phyloP scores from a whole-genome alignment of 257 asterid species.

The Solanum piurae region DNA sequence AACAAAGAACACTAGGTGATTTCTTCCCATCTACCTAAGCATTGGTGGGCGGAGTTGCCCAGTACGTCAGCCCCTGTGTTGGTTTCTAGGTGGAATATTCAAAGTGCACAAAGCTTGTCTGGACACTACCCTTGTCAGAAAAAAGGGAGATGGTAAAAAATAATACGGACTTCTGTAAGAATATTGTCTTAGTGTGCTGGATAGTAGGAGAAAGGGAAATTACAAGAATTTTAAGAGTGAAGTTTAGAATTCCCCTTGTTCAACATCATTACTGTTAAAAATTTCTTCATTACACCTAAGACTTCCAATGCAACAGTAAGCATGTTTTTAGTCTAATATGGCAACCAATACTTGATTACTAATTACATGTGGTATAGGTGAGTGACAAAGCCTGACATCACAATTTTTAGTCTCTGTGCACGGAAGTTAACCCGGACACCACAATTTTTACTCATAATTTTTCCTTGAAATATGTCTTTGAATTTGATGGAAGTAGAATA shows the following conservation, averaged over 20 bases:
- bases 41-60: not conserved
- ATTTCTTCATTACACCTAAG: not conserved
- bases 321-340: not conserved
- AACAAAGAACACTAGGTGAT: not conserved
- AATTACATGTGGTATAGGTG: not conserved
- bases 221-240: not conserved
- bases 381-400: not conserved
- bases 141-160: not conserved
- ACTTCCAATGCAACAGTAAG: not conserved
- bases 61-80: not conserved
- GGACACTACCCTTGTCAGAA: not conserved
- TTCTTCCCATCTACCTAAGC: not conserved
- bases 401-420: not conserved
- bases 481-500: not conserved
- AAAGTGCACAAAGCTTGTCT: not conserved
- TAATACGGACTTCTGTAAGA: not conserved
- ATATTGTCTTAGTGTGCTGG: not conserved
- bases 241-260: not conserved
- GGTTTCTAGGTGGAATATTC: not conserved
- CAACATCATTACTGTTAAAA: not conserved
- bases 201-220: not conserved
- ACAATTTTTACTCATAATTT: not conserved
- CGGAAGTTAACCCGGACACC: not conserved
- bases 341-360: not conserved
- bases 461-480: not conserved